A percentile compares a stretch with the other conserved stretches of the same genome.
phyloP scores from a whole-genome alignment of 352 stramenopile genomes.

The Pythium periplocum region DNA sequence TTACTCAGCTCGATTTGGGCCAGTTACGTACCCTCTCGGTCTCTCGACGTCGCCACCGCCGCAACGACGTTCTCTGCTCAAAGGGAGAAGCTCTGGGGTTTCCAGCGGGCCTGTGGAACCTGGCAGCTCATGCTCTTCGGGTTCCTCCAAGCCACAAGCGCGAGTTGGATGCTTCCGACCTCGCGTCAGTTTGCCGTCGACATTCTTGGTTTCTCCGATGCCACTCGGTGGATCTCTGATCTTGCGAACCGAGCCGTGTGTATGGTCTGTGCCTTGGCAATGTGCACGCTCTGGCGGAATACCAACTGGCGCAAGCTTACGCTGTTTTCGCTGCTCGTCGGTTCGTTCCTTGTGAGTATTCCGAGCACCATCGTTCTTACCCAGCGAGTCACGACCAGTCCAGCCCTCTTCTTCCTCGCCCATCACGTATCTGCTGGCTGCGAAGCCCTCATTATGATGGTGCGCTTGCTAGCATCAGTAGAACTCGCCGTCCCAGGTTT shows the following conservation, averaged over 20 bases:
- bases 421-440: constrained; percentile 13
- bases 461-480: constrained; percentile 14
- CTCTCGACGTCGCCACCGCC: not conserved
- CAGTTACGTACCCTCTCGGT: not conserved
- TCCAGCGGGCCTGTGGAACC: constrained; percentile 5
- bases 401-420: constrained; percentile 13
- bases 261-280: constrained; percentile 7
- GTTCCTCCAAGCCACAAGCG: constrained; percentile 12
- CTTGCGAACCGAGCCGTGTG: constrained; percentile 2
- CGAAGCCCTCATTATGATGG: constrained; percentile 9
- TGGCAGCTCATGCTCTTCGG: constrained; percentile 14
- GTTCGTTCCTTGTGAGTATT: constrained; percentile 1
- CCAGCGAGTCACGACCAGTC: not conserved
- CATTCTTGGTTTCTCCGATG: not conserved
- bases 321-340: constrained; percentile 2
- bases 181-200: not conserved
- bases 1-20: not conserved
- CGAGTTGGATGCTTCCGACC: constrained; percentile 4
- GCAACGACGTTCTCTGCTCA: not conserved
- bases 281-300: constrained; percentile 9
- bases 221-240: constrained; percentile 4
- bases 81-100: constrained; percentile 2
- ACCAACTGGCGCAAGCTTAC: constrained; percentile 12
- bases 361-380: constrained; percentile 4
- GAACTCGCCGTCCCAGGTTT: constrained; percentile 14